Evolutionary conservation across 2,329 filamentous ascomycete species (phyloP), one percentile per base, ranked within the genome.

Genomic region (Amesomyces nigricolor): DNA sequence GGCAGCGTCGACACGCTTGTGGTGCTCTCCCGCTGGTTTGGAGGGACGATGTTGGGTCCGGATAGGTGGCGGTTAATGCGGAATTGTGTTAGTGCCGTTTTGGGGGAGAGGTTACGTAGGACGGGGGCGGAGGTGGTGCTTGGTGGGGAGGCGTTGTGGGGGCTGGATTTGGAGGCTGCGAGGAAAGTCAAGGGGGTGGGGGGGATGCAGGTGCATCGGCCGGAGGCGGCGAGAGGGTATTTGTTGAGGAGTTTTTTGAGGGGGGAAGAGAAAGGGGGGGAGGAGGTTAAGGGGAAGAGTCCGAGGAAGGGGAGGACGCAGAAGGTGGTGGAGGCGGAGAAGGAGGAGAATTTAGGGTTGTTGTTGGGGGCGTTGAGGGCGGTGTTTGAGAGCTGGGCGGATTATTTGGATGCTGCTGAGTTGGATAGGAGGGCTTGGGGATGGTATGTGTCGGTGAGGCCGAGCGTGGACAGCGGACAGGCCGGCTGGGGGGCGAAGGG

Each of bases 401-500:
- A 74, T n/a, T 77, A 82, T 30, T 68, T 95, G 35, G 76, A 71
- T 26, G 71, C 73, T 4, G 75, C 79, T 14, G 88, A 95, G 64
- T 73, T 95, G 51, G 88, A 95, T 66, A 78, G 78, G 58, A 80
- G 84, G 57, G 88, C 89, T 16, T 95, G 89, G 88, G 74, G 74
- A 10, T 95, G 90, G 90, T 95, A 95, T 70, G 75, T 87, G 1
- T 78, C 80, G 19, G 82, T 91, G 17, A 76, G 91, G 59, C 90
- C 90, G 0, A 85, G 89, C 17, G 87, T 95, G 2, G 83, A 88
- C 56, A 72, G 77, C 54, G 91, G 90, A 0, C 81, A 82, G 47
- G 81, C 83, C 17, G 90, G 91, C 1, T 95, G 90, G 90, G 90
- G 90, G 29, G 87, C 86, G 11, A 94, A 92, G 69, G 89, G 87